Evolutionary conservation across 2,329 filamentous ascomycete species (phyloP), one percentile per base, ranked within the genome.

Genomic region (Coniosporium tulheliwenetii): DNA sequence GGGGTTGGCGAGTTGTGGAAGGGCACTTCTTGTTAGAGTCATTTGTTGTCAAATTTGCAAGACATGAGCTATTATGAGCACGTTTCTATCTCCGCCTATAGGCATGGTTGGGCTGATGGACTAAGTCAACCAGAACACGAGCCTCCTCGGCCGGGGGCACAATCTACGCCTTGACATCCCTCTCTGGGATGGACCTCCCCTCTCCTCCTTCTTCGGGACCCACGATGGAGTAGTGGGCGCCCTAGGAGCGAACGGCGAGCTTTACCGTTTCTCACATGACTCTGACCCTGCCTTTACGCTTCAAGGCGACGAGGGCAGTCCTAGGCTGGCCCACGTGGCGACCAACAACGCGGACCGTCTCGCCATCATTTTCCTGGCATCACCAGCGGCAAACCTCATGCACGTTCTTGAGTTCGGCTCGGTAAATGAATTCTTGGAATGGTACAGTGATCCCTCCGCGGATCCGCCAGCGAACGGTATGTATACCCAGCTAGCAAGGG

Each of bases 211-310:
- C 2, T 47, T 57, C 35, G 57, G 54, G 26, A 50, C 59, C 38
- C 51, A 57, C 40, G 47, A 57, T 36, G 57, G 56, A 15, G 39
- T 59, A 32, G 29, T 47, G 2, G 56, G 47, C 15, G 50, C 47
- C 41, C 36, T 58, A 10, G 48, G 51, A 38, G 30, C 41, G 10
- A 34, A 48, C 10, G 55, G 55, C 8, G 38, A 40, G 10, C 37
- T 57, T 5, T 50, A 48, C 30, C 37, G 50, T 8, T 38, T 48
- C 32, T 38, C 29, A 19, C 31, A 14, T 13, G 19, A 37, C 12
- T 13, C 16, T 32, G 10, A 13, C 32, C 30, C 4, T 36, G 14
- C 13, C 32, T 34, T 14, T 43, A 36, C 13, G 16, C 32, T 14
- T 35, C 44, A n/a, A 37, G 12, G 12, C 37, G 37, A 38, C 19